Evolutionary conservation across 2,329 filamentous ascomycete species (phyloP).

Genomic region (Podosphaera xanthii): DNA sequence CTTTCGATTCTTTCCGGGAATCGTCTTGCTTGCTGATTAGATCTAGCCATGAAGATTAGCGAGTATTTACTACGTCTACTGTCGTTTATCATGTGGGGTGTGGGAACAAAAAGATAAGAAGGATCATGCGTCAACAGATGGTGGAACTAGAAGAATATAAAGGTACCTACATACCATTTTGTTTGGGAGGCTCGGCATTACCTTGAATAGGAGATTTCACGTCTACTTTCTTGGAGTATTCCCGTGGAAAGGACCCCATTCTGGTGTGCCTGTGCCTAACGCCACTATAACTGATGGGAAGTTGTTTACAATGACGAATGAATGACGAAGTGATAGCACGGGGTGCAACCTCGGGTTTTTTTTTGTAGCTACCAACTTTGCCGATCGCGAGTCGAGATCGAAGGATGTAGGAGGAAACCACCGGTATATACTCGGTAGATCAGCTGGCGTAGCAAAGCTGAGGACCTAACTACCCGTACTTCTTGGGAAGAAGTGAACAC

Average conservation of each 20-base stretch:
- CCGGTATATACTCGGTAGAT: neutral
- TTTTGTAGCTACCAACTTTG: neutral
- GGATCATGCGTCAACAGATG: neutral
- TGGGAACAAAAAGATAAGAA: neutral
- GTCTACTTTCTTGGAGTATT: slow-evolving; percentile 9
- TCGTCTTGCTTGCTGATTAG: slow-evolving; percentile 22
- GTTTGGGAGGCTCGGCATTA: slow-evolving; percentile 6
- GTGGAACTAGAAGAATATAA: neutral
- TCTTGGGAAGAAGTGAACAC: neutral
- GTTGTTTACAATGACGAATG: neutral
- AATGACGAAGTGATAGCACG: neutral
- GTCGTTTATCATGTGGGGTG: neutral
- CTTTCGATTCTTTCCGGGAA: slow-evolving; percentile 31
- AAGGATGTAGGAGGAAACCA: neutral
- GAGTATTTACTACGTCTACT: neutral
- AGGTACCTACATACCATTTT: slow-evolving; percentile 8
- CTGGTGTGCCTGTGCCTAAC: slow-evolving; percentile 3
- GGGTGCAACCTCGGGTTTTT: neutral
- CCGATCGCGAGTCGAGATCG: neutral
- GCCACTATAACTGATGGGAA: neutral
- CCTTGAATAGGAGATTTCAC: slow-evolving; percentile 10
- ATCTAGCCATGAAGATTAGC: slow-evolving; percentile 3
- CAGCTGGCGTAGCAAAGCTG: neutral
- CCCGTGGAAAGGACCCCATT: slow-evolving; percentile 12
- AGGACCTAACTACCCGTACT: neutral